Evolutionary conservation across 2,329 filamentous ascomycete genomes (phyloP).

Genomic region (Monilinia polystroma): DNA sequence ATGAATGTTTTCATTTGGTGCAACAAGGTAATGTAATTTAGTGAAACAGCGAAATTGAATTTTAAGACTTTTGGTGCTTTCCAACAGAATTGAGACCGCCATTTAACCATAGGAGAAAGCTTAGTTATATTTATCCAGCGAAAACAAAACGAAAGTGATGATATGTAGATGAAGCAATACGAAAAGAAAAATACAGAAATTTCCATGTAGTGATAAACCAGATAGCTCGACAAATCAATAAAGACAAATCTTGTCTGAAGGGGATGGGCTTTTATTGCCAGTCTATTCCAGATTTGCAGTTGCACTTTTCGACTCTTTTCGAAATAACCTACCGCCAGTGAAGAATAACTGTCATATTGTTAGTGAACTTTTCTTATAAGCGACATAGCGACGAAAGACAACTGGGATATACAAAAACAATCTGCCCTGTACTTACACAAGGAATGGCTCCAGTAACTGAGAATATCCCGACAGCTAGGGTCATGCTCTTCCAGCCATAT

Average conservation of each 20-base stretch:
- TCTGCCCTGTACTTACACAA: constrained; percentile 64
- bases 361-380: background rate
- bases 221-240: background rate
- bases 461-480: constrained; percentile 48
- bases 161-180: background rate
- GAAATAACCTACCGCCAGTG: constrained; percentile 29
- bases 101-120: background rate
- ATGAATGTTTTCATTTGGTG: background rate
- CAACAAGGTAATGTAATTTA: background rate
- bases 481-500: constrained; percentile 53
- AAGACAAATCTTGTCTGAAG: background rate
- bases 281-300: background rate
- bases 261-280: background rate
- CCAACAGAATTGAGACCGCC: background rate
- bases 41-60: background rate
- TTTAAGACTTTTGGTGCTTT: background rate
- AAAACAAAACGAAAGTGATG: background rate
- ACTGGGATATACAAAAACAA: background rate
- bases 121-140: background rate
- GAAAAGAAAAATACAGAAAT: background rate
- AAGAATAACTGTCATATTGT: constrained; percentile 4
- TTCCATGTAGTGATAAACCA: constrained; percentile 1
- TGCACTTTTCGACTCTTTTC: background rate
- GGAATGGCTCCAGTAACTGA: constrained; percentile 45
- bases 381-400: background rate